Evolutionary conservation across 371 early-diverging fungal species (phyloP).

Genomic region (Haplosporangium sp.): DNA sequence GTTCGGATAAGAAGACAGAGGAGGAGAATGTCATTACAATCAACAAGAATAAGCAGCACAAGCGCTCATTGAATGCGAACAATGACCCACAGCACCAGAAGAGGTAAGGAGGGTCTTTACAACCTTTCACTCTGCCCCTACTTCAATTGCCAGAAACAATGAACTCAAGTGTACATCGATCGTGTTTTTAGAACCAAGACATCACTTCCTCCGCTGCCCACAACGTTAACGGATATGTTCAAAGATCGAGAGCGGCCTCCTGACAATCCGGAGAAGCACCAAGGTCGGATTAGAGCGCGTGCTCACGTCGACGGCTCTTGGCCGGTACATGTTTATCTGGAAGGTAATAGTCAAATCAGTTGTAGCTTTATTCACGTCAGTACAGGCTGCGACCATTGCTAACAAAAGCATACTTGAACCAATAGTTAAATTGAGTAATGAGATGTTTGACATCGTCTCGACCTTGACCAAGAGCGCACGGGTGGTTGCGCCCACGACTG

Average conservation of each 20-base stretch:
- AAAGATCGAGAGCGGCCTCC: slow-evolving; percentile 41
- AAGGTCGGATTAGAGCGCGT: slow-evolving; percentile 28
- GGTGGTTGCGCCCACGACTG: slow-evolving; percentile 14
- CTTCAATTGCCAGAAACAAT: too few species aligned
- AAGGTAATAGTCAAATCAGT: slow-evolving; percentile 10
- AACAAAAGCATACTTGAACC: too few species aligned
- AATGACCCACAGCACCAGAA: neutral
- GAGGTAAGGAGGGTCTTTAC: neutral
- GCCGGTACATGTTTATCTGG: slow-evolving; percentile 49
- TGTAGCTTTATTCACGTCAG: too few species aligned
- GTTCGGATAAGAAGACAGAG: neutral
- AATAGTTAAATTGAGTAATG: slow-evolving; percentile 30
- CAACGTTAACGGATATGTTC: slow-evolving; percentile 33
- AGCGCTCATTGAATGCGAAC: neutral
- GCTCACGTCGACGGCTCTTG: slow-evolving; percentile 49
- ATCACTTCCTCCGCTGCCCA: slow-evolving; percentile 37
- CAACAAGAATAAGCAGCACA: neutral
- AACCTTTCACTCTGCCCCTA: neutral
- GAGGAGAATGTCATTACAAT: too few species aligned
- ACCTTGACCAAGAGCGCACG: slow-evolving; percentile 22
- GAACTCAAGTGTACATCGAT: neutral
- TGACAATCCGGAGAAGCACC: slow-evolving; percentile 33
- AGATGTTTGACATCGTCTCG: slow-evolving; percentile 36
- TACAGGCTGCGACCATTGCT: too few species aligned
- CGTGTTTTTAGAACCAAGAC: slow-evolving; percentile 10